Evolutionary conservation across 768 basidiomycete genomes (phyloP), one percentile per base, ranked within the genome.

Genomic region (Mycena venus): DNA sequence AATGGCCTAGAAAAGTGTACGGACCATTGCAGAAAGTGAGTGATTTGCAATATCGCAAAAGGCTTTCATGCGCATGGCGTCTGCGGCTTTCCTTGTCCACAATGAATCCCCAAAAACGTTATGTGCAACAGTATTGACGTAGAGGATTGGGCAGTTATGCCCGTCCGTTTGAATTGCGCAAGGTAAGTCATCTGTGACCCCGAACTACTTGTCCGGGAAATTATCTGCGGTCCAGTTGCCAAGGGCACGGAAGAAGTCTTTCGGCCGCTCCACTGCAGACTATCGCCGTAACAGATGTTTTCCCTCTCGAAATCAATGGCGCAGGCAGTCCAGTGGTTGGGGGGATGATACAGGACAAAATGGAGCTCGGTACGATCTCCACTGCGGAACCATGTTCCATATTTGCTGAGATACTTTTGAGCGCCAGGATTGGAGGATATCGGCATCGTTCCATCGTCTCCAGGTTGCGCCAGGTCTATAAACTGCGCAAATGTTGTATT

Each of bases 81-180:
- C 34, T 6, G 66, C 60, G 2, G 0, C 29, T 17, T 68, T 21
- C 2, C 4, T 32, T 2, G 34, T 73, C 78, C 78, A 78, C 7
- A 76, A 44, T 9, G 64, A 4, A 51, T 79, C 78, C 9, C 69
- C 68, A 6, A 77, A 62, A 0, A 36, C 14, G 31, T 42, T 59
- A 31, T 78, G 73, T 0, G 73, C 70, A 2, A 77, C 34, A n/a
- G 72, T 53, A 51, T 79, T 80, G 1, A 70, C 56, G 8, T 74
- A 56, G 29, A 68, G 71, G 2, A 79, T 65, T 4, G 63, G 64
- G 61, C 79, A 79, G 17, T 64, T 77, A n/a, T 47, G 47, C 7
- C 49, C 61, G 38, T 79, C 78, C 0, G 70, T 61, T 60, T 79
- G 79, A 5, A 3, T 29, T 1, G 55, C 66, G 47, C 70, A 68